Percentiles rank a stretch among this genome's conserved stretches.
phyloP scores from a whole-genome alignment of 768 basidiomycete species.

The Cyclocybe aegerita region DNA sequence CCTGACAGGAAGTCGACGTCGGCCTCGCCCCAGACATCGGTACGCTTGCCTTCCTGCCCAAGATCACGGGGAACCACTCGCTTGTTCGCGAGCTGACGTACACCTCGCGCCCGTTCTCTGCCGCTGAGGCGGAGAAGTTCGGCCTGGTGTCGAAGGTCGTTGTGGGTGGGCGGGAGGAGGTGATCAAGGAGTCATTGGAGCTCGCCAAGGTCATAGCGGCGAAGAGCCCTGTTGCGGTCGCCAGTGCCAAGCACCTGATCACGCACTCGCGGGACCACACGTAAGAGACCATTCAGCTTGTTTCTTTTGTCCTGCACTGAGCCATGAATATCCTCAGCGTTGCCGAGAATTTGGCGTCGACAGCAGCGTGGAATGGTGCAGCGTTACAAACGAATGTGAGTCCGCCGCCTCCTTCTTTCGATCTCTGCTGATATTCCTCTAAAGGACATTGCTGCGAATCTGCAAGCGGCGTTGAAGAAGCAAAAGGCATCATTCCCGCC shows the following conservation, averaged over 20 bases:
- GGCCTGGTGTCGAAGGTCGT: conserved; percentile 79
- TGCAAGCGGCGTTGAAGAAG: conserved; percentile 32
- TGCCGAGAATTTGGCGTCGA: conserved; percentile 42
- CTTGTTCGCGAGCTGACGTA: conserved; percentile 74
- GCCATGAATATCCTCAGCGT: conserved; percentile 23
- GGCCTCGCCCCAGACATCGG: conserved; percentile 90
- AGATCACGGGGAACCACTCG: conserved; percentile 73
- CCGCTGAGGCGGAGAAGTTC: conserved; percentile 61
- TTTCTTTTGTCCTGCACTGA: background rate
- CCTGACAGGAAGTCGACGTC: conserved; percentile 77
- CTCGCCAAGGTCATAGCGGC: conserved; percentile 63
- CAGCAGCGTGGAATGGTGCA: conserved; percentile 43
- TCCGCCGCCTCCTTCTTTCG: background rate
- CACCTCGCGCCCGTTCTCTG: conserved; percentile 69
- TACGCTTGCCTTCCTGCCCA: conserved; percentile 78
- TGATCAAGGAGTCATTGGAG: conserved; percentile 63
- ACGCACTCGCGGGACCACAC: conserved; percentile 78
- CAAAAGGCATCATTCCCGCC: conserved; percentile 28
- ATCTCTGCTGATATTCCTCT: background rate
- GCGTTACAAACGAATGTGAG: conserved; percentile 40
- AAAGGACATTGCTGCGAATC: conserved; percentile 37
- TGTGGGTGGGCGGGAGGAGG: conserved; percentile 61
- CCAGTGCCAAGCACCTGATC: conserved; percentile 76
- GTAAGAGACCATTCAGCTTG: conserved; percentile 34
- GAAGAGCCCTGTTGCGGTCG: conserved; percentile 80